Percentiles rank a stretch among this genome's conserved stretches.
Evolutionary conservation across 257 asterid genomes (phyloP).

Genomic region (Solanum sparsipilum): DNA sequence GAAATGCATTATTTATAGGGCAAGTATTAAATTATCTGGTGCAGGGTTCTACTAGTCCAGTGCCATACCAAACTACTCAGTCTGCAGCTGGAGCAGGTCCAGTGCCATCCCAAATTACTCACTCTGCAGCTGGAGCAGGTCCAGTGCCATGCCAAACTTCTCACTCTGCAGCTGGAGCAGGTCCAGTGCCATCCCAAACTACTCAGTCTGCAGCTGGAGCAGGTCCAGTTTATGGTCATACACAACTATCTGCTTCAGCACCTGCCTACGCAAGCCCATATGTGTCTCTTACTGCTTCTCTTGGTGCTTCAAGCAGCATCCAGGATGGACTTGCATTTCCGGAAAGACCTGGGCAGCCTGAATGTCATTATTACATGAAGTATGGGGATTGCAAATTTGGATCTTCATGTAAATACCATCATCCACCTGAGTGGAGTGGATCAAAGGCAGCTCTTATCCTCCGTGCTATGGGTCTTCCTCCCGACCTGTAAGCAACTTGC

Average conservation of each 20-base stretch:
- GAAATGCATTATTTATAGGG: neutral
- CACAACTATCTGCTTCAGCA: slow-evolving; percentile 58
- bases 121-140: slow-evolving; percentile 22
- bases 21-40: neutral
- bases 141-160: slow-evolving; percentile 4
- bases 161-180: neutral
- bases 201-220: slow-evolving; percentile 28
- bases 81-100: slow-evolving; percentile 30
- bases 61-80: neutral
- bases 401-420: slow-evolving; percentile 61
- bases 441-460: slow-evolving; percentile 23
- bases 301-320: slow-evolving; percentile 40
- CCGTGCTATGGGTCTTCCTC: slow-evolving; percentile 6
- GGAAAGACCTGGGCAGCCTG: slow-evolving; percentile 68
- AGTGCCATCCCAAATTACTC: neutral
- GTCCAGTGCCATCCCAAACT: slow-evolving; percentile 23
- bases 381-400: slow-evolving; percentile 68
- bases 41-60: slow-evolving; percentile 46
- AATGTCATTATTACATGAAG: slow-evolving; percentile 58
- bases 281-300: slow-evolving; percentile 28
- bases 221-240: slow-evolving; percentile 39
- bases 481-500: slow-evolving; percentile 6
- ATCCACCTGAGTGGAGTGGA: slow-evolving; percentile 49
- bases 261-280: slow-evolving; percentile 44
- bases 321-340: slow-evolving; percentile 43